These are phyloP conservation scores for Pseudocohnilembus persalinus DNA, from an alignment of 169 alveolate genomes.

Conservation along the genomic window DNA sequence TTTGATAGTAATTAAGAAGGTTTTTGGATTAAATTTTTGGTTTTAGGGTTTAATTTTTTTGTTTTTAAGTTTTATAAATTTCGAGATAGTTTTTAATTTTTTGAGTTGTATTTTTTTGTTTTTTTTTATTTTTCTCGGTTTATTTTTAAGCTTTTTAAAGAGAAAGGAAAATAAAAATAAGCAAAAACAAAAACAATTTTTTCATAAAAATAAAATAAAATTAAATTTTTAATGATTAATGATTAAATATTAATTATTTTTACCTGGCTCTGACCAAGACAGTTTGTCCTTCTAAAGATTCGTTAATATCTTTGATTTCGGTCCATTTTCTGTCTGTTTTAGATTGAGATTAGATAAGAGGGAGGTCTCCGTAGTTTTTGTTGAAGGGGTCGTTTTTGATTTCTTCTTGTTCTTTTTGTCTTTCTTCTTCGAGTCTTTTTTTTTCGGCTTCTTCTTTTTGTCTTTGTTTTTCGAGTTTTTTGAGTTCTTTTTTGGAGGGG, in stretches of 20 bases:
- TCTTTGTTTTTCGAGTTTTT: background rate
- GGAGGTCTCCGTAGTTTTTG: conserved; percentile 15
- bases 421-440: background rate
- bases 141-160: too few relatives aligned
- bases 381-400: background rate
- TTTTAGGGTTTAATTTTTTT: too few relatives aligned
- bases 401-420: background rate
- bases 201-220: too few relatives aligned
- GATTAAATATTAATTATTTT: too few relatives aligned
- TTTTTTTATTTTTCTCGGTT: background rate
- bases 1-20: too few relatives aligned
- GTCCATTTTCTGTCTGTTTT: conserved; percentile 22
- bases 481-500: background rate
- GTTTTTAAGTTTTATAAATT: too few relatives aligned
- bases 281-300: background rate
- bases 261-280: conserved; percentile 57
- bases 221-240: too few relatives aligned
- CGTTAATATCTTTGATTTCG: conserved; percentile 10
- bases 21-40: too few relatives aligned
- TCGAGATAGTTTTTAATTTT: too few relatives aligned
- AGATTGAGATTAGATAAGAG: conserved; percentile 17
- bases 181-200: too few relatives aligned
- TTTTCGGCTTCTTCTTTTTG: background rate
- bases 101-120: background rate
- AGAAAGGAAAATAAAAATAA: too few relatives aligned